Evolutionary conservation across 805 yeast genomes (phyloP), one percentile per base, ranked within the genome.

Genomic region (Schizosaccharomyces osmophilus): DNA sequence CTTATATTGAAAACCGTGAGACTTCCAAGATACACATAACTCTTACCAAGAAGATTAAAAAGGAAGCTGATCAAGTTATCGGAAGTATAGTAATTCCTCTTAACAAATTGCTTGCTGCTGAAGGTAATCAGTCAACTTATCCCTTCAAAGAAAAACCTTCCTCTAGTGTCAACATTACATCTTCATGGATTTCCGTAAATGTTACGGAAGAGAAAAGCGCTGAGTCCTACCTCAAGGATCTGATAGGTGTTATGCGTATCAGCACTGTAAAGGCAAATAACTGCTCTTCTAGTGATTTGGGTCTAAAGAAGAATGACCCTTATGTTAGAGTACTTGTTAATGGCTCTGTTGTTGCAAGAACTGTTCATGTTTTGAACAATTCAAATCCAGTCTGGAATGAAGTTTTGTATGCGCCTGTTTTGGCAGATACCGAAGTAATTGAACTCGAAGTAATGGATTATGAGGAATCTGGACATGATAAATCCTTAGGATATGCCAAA

Each of bases 371-470:
- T 62, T 82, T 79, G 24, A 79, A 83, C 26, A 81, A 87, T 0
- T 75, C 83, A 66, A 76, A 85, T 64, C 98, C 99, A 8, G 81
- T 80, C 4, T 93, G 87, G 85, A 81, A 89, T 69, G 89, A 88
- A 70, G 77, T 85, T 2, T 74, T 87, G 61, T 93, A 87, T 72
- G 79, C 87, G 36, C 84, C 96, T 4, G 79, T 93, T 22, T 79
- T 94, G 5, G 84, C 90, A 57, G 81, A 87, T 29, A 83, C 84
- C 69, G 97, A 89, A 71, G 82, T 78, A 67, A 72, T 93, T 64
- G 82, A 89, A 1, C 70, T 93, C 62, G 97, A 93, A 70, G 94
- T 82, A 5, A 85, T 93, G 95, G 97, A 93, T 73, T 85, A 84
- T 42, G 90, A 89, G 73, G 78, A 78, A 63, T 78, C 74, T 61